Conservation (phyloP, 192 early-diverging fungal species). For the Chytriomyces confervae region DNA sequence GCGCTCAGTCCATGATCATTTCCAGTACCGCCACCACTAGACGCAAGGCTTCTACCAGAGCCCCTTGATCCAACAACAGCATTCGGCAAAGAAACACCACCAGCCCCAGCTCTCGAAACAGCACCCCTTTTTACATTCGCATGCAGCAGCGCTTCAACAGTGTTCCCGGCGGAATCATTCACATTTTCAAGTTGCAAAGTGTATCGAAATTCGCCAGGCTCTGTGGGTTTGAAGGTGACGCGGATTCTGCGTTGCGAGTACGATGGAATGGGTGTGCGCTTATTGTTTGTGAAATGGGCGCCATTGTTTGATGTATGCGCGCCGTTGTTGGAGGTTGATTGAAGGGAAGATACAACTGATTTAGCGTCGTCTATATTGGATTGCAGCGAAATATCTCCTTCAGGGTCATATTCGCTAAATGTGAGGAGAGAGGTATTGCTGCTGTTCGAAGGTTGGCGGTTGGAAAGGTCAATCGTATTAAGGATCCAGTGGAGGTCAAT, state of each 20-base stretch:
- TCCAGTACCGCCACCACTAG: no score
- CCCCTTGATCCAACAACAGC: background rate
- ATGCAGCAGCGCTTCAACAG: conserved; percentile 78
- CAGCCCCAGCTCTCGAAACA: no score
- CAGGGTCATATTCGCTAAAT: conserved; percentile 80
- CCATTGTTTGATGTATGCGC: no score
- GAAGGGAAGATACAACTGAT: no score
- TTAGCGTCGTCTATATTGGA: no score
- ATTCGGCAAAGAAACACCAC: conserved; percentile 50
- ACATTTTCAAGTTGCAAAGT: conserved; percentile 89
- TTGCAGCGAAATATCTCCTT: conserved; percentile 44
- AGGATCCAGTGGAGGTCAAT: conserved; percentile 89
- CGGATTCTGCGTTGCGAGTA: conserved; percentile 75
- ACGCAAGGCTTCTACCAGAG: no score
- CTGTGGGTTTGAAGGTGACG: conserved; percentile 83
- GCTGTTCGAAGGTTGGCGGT: conserved; percentile 57
- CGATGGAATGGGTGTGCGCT: conserved; percentile 64
- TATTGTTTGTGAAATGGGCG: no score
- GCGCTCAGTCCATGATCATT: no score
- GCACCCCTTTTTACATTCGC: conserved; percentile 66
- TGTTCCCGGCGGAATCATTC: conserved; percentile 81
- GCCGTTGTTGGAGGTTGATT: no score
- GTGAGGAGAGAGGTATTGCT: conserved; percentile 66
- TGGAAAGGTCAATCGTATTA: conserved; percentile 72
- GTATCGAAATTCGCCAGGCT: conserved; percentile 89